Base-by-base conservation (phyloP, 371 early-diverging fungal genomes). In the Saksenaea oblongispora region DNA sequence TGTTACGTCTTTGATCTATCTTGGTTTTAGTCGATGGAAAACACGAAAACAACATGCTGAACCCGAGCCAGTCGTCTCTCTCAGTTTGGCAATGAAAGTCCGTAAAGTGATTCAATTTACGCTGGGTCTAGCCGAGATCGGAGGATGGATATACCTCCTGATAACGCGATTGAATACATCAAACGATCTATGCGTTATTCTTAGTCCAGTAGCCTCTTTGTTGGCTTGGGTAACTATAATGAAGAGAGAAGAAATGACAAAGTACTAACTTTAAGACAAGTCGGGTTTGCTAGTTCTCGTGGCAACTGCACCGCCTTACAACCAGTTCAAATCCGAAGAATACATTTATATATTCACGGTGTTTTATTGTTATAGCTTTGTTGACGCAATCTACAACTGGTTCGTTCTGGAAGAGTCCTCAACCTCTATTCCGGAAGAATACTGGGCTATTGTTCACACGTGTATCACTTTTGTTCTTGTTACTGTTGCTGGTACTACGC, bases 401-500 rank as follows among this genome's bases (percentile, higher is more conserved):
- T 47, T 22, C 1, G n/a, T 47, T 22, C 22, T 47, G 22, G 51
- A n/a, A 5, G 3, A 31, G 7, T 7, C 31, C 31, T 31, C 31
- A 7, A 31, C 7, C 4, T 31, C 31, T 31, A 31, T 7, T 4
- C 4, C 31, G 31, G 31, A 31, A 31, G 7, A 31, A 31, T 31
- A 17, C 0, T 47, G 51, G 51, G 51, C 0, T 22, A 18, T 47
- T 8, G 22, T 22, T 47, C 9, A 47, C 22, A 22, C 22, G 22
- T 10, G 34, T 57, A 18, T 44, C 42, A 37, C 18, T 34, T 15
- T 41, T 34, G 10, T 15, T 53, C 58, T 36, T 41, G 0, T 47
- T 61, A n/a, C 22, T 71, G 10, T 44, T 67, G 9, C 22, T 58
- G 66, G 69, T 4, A 61, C 63, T 17, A 63, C 57, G 13, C 65